Base-by-base conservation (phyloP, 805 yeast species). In the Metschnikowia kunwiensis region DNA sequence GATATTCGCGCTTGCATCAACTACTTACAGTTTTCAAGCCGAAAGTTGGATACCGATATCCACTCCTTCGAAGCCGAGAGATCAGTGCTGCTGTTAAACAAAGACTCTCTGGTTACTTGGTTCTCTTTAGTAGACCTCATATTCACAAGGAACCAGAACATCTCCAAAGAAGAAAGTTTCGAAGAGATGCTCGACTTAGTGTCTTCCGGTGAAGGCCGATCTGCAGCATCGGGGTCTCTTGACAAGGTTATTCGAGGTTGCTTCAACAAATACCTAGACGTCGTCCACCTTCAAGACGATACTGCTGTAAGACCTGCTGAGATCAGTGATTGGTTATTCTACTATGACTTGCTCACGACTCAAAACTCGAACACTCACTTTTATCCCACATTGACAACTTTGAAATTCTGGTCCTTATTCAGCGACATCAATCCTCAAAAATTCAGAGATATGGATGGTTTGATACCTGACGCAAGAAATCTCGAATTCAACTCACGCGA, bases 1-100 rank as follows among this genome's bases (percentile, higher is more conserved):
- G 98, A 91, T 61, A 70, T 93, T 13, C 67, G 98, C 47, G 85
- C 87, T 18, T 83, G 96, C 58, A 68, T 91, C 25, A 91, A 91
- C 53, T 75, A 80, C 49, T 56, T 91, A 24, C 97, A 91, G 49
- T 89, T 91, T 53, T 61, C 64, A 14, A 47, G 53, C 16, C 50
- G 48, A n/a, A 37, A 37, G 28, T 44, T 49, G 16, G 53, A 45
- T 18, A 15, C 38, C 1, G 43, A 36, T 27, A 20, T 34, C 14
- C 39, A 41, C 30, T 18, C 30, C 16, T 19, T 36, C 5, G 22
- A 11, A 3, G 13, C 38, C 7, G 38, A 14, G 11, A 24, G 19
- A 5, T 27, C 44, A 17, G 26, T 15, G 7, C 20, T 13, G 11
- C 9, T 51, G 1, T 42, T 41, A 4, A 58, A 65, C 26, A 86